phyloP scores from a whole-genome alignment of 2,329 filamentous ascomycete species.

The Clarireedia monteithiana region DNA sequence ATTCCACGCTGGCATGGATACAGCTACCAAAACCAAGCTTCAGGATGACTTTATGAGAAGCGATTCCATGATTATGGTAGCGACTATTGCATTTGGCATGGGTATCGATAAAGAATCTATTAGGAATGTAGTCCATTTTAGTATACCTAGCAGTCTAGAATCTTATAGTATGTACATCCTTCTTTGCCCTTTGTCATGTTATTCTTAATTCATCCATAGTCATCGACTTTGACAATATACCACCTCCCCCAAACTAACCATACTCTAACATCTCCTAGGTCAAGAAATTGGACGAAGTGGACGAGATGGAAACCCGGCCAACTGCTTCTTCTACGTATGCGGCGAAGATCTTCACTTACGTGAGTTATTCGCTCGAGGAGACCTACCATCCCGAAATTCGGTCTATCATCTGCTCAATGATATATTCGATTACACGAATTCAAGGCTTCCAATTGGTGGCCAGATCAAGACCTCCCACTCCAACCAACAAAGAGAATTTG shows the following conservation, averaged over 20 bases:
- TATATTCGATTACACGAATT: slow-evolving; percentile 37
- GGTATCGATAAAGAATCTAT: slow-evolving; percentile 50
- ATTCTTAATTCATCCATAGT: too few relatives aligned
- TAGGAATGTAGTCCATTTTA: slow-evolving; percentile 46
- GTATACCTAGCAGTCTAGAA: slow-evolving; percentile 43
- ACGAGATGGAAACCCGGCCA: slow-evolving; percentile 43
- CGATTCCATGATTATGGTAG: slow-evolving; percentile 39
- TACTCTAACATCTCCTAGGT: not conserved
- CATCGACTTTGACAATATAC: not conserved
- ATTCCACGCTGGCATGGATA: slow-evolving; percentile 45
- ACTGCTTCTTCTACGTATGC: slow-evolving; percentile 51
- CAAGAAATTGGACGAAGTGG: slow-evolving; percentile 51
- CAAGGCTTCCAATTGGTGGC: slow-evolving; percentile 31
- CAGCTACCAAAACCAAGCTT: slow-evolving; percentile 35
- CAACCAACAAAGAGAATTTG: slow-evolving; percentile 40
- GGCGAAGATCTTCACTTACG: slow-evolving; percentile 49
- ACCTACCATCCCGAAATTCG: slow-evolving; percentile 46
- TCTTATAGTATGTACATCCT: slow-evolving; percentile 37
- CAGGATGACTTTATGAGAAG: slow-evolving; percentile 46
- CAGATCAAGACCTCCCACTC: slow-evolving; percentile 40
- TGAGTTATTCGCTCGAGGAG: slow-evolving; percentile 52
- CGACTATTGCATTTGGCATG: slow-evolving; percentile 54
- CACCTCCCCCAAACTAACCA: not conserved
- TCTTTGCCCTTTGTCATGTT: not conserved
- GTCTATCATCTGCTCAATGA: slow-evolving; percentile 41